Percentiles rank a stretch among this genome's conserved stretches.
These are phyloP conservation scores for Pneumocystis oryctolagi DNA, from an alignment of 1,139 yeast genomes.

Conservation along the genomic window DNA sequence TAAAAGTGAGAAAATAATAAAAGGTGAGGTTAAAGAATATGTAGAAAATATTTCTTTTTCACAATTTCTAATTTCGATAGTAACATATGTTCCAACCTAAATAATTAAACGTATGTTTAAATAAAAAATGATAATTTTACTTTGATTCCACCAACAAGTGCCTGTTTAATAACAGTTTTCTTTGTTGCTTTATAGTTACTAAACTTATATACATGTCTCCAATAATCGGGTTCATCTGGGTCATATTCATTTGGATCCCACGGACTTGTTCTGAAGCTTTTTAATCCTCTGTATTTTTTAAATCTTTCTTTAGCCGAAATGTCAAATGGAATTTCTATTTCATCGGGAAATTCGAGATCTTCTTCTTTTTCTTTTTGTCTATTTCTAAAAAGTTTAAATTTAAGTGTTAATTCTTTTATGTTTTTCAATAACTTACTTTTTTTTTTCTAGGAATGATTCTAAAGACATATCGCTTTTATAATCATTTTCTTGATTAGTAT, in stretches of 20 bases:
- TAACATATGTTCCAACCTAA: constrained; percentile 50
- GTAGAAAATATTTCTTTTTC: constrained; percentile 33
- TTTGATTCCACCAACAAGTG: constrained; percentile 38
- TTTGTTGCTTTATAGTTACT: constrained; percentile 66
- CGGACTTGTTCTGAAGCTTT: constrained; percentile 58
- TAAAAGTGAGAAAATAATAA: constrained; percentile 56
- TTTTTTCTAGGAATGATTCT: constrained; percentile 71
- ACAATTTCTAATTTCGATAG: constrained; percentile 41
- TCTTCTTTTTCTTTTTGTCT: constrained; percentile 43
- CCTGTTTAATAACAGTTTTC: constrained; percentile 52
- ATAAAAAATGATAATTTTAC: constrained; percentile 4
- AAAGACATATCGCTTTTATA: constrained; percentile 47
- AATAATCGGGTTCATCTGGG: constrained; percentile 57
- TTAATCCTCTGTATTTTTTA: constrained; percentile 69
- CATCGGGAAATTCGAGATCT: constrained; percentile 91
- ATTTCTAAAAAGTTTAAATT: constrained; percentile 46
- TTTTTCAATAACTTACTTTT: constrained; percentile 40
- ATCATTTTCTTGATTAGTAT: constrained; percentile 24
- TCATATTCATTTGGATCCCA: constrained; percentile 86
- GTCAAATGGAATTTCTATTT: constrained; percentile 64
- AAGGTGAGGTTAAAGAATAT: constrained; percentile 28
- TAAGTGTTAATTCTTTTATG: background rate
- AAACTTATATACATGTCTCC: constrained; percentile 62
- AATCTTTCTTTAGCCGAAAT: constrained; percentile 65
- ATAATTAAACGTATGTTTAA: constrained; percentile 21